Evolutionary conservation across 345 rosid species (phyloP).

Genomic region (Bruguiera sexangula): DNA sequence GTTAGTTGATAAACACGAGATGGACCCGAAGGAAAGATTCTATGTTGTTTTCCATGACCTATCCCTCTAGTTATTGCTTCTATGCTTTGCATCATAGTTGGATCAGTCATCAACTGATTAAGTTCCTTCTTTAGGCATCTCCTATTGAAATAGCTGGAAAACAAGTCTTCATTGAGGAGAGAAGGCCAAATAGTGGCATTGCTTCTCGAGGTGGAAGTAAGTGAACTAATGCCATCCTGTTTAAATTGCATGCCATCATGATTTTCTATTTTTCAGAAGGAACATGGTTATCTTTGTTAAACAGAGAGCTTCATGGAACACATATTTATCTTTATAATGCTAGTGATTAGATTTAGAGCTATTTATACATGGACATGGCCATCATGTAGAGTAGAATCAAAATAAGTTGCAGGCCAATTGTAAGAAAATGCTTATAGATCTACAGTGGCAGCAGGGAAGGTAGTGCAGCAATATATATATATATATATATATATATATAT

Average conservation of each 20-base stretch:
- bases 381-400: too few relatives aligned
- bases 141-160: slow-evolving; percentile 88
- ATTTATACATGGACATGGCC: too few relatives aligned
- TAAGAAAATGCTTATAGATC: too few relatives aligned
- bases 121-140: slow-evolving; percentile 60
- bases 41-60: background rate
- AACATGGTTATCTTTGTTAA: too few relatives aligned
- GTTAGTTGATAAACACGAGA: too few relatives aligned
- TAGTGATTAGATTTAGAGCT: too few relatives aligned
- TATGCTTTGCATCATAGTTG: background rate
- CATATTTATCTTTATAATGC: too few relatives aligned
- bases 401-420: too few relatives aligned
- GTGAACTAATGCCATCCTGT: slow-evolving; percentile 17
- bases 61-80: background rate
- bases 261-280: background rate
- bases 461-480: too few relatives aligned
- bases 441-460: too few relatives aligned
- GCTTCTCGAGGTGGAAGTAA: slow-evolving; percentile 82
- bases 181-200: slow-evolving; percentile 79
- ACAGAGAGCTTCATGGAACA: too few relatives aligned
- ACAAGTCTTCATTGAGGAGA: slow-evolving; percentile 83
- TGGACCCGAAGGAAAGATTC: background rate
- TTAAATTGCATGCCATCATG: background rate
- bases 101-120: background rate
- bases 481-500: too few relatives aligned